Conservation (phyloP, 2,329 filamentous ascomycete genomes). For the Pleomassaria siparia region DNA sequence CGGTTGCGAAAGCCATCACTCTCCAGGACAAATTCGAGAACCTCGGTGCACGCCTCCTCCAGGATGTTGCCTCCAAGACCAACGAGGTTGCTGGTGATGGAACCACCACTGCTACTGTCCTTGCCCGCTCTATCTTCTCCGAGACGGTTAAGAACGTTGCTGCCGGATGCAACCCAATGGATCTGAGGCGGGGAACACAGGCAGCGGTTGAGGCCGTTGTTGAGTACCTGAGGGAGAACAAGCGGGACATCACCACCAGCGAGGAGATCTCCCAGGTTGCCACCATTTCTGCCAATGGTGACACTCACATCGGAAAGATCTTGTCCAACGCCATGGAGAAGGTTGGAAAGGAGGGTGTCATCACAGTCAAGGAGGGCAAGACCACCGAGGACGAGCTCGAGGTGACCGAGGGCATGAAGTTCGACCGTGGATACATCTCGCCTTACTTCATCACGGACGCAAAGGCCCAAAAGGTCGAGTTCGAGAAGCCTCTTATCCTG, state of each 20-base stretch:
- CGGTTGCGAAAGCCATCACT: slow-evolving; percentile 72
- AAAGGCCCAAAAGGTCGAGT: slow-evolving; percentile 99
- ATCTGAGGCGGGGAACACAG: slow-evolving; percentile 94
- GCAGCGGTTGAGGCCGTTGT: slow-evolving; percentile 93
- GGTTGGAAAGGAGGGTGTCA: slow-evolving; percentile 99
- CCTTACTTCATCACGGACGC: slow-evolving; percentile 99
- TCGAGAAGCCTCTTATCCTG: slow-evolving; percentile 98
- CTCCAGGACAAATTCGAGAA: slow-evolving; percentile 99
- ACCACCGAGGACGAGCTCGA: slow-evolving; percentile 97
- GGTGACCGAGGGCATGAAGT: slow-evolving; percentile 99
- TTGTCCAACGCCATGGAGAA: slow-evolving; percentile 99
- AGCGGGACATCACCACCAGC: slow-evolving; percentile 96
- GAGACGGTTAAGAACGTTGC: slow-evolving; percentile 99
- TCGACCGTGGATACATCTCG: slow-evolving; percentile 97
- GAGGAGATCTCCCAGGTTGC: slow-evolving; percentile 97
- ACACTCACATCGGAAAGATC: slow-evolving; percentile 90
- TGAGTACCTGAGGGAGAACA: slow-evolving; percentile 91
- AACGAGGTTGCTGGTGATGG: slow-evolving; percentile 99
- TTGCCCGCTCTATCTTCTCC: slow-evolving; percentile 97
- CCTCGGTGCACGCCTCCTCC: slow-evolving; percentile 91
- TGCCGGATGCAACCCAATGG: slow-evolving; percentile 99
- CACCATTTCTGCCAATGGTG: slow-evolving; percentile 97
- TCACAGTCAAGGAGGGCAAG: slow-evolving; percentile 99
- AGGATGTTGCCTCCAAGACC: slow-evolving; percentile 98
- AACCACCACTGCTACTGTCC: slow-evolving; percentile 95